These are phyloP conservation scores for Solanum paucissectum DNA, from an alignment of 257 asterid genomes.

Conservation along the genomic window DNA sequence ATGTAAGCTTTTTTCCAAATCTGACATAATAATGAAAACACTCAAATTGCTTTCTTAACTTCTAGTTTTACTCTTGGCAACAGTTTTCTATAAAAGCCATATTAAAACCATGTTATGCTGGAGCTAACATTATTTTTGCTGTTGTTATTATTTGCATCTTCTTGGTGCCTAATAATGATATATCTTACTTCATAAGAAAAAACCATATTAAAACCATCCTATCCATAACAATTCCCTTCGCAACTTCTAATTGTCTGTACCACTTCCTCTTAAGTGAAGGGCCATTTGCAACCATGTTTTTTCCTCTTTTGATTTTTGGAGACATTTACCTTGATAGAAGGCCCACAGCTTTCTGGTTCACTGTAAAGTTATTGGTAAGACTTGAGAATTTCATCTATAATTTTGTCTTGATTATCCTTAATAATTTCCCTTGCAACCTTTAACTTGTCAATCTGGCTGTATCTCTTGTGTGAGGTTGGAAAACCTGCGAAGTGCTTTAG, in stretches of 20 bases:
- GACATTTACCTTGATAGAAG: background rate
- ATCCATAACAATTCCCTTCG: background rate
- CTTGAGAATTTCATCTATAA: background rate
- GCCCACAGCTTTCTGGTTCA: background rate
- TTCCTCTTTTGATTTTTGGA: background rate
- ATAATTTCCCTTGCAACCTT: background rate
- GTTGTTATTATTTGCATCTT: background rate
- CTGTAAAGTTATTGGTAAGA: background rate
- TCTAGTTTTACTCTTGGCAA: background rate
- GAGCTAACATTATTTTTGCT: background rate
- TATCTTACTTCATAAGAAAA: background rate
- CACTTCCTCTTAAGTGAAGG: background rate
- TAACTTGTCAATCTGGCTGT: background rate
- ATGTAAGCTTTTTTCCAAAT: background rate
- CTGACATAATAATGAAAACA: background rate
- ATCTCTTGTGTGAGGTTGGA: background rate
- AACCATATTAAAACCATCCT: background rate
- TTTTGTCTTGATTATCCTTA: background rate
- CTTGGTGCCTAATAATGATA: background rate
- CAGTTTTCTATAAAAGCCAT: background rate
- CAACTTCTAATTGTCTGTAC: background rate
- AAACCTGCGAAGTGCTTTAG: background rate
- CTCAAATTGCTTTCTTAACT: background rate
- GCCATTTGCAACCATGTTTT: background rate
- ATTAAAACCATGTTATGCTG: background rate